Evolutionary conservation across 805 yeast species (phyloP), one percentile per base, ranked within the genome.

Genomic region (Lipomyces yamadae): DNA sequence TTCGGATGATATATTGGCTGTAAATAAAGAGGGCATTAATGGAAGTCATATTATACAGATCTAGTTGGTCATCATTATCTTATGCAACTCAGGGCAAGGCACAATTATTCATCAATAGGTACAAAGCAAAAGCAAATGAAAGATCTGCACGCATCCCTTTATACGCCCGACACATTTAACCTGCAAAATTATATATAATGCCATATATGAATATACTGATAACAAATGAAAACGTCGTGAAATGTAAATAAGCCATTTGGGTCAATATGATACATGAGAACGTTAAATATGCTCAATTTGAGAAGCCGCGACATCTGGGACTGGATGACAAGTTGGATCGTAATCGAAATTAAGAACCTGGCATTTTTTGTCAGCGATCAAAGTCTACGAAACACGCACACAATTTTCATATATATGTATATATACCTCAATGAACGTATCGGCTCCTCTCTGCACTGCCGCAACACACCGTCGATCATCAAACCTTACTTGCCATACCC

Each of bases 401-500:
- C 24, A 24, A 24, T 24, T 24, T 1, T 1, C 24, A 24, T 24
- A 24, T 24, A 24, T 24, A 24, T 24, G 1, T 24, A 24, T 24
- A 24, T 24, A 92, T 97, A 95, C 88, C 77, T 93, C 98, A 67
- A 95, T 87, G 75, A 81, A 89, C 2, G 97, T 91, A 64, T 82
- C 83, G 69, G 83, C 83, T 8, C 85, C 85, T 63, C 86, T 83
- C 76, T 92, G 96, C 8, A 93, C 95, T 0, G 99, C 98, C 29
- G 96, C 94, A 50, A 94, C 91, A 75, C 98, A 90, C 61, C 92
- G 83, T 66, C 89, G 85, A 70, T 87, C 86, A 74, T 92, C 96
- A 74, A 92, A 91, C 73, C 89, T 85, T 1, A 94, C 97, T 72
- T 95, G 97, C 99, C 99, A 95, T 45, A 94, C 92, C 50, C 91